phyloP scores from a whole-genome alignment of 257 asterid genomes.

The Solanum paucissectum region DNA sequence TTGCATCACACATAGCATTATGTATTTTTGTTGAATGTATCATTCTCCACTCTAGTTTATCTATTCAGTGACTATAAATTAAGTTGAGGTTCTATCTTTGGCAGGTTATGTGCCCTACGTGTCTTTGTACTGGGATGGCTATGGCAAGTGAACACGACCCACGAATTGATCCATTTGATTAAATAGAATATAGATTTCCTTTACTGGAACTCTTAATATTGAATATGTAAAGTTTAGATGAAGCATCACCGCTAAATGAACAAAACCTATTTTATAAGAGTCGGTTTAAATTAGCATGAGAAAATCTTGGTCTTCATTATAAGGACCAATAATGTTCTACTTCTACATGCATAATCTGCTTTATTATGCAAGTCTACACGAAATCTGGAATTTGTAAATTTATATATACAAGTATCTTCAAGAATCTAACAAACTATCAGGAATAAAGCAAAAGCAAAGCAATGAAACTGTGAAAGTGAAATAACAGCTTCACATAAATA shows the following conservation, averaged over 20 bases:
- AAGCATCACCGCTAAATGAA: neutral
- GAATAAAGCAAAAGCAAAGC: neutral
- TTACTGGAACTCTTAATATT: neutral
- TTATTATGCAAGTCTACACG: neutral
- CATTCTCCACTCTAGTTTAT: neutral
- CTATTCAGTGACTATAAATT: neutral
- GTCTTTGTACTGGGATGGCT: conserved; percentile 97
- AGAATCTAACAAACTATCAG: neutral
- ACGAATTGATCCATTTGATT: conserved; percentile 83
- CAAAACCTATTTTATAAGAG: neutral
- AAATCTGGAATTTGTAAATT: neutral
- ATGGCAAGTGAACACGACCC: conserved; percentile 98
- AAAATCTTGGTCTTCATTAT: neutral
- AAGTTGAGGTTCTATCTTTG: neutral
- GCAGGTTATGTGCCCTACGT: conserved; percentile 97
- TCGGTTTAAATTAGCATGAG: neutral
- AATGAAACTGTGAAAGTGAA: neutral
- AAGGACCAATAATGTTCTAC: neutral
- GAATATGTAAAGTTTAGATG: neutral
- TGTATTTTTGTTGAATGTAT: neutral
- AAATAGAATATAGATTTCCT: neutral
- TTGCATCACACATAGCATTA: neutral
- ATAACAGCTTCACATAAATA: neutral
- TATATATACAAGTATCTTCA: neutral
- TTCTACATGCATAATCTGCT: neutral